These are phyloP conservation scores for Entelexis sorbosivorans DNA, from an alignment of 1,139 yeast species.

Conservation along the genomic window DNA sequence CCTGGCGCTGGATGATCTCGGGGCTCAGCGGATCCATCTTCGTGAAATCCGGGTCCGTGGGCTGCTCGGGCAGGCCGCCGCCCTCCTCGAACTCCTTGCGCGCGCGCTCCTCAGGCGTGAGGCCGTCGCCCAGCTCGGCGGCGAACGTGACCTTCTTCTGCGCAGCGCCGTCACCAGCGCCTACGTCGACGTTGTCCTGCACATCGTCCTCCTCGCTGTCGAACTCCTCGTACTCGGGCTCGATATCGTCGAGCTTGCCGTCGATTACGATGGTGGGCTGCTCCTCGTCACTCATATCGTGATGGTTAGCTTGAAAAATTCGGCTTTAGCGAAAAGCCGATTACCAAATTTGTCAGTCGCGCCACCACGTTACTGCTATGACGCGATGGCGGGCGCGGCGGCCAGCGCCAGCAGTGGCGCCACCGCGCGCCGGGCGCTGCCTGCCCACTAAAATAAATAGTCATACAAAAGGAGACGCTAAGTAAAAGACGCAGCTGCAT, in stretches of 20 bases:
- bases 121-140: constrained; percentile 43
- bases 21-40: constrained; percentile 77
- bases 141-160: constrained; percentile 73
- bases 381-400: background rate
- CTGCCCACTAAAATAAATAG: too few relatives aligned
- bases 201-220: constrained; percentile 25
- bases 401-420: background rate
- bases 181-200: constrained; percentile 41
- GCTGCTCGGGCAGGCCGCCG: constrained; percentile 96
- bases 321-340: constrained; percentile 8
- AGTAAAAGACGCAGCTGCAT: too few relatives aligned
- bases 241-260: constrained; percentile 43
- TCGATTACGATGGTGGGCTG: constrained; percentile 55
- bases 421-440: background rate
- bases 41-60: constrained; percentile 72
- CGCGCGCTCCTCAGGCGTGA: constrained; percentile 53
- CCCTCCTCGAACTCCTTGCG: constrained; percentile 90
- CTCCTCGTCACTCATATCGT: constrained; percentile 22
- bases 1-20: constrained; percentile 95
- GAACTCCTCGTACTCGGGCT: constrained; percentile 31
- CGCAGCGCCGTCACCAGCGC: constrained; percentile 25
- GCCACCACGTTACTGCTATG: constrained; percentile 4
- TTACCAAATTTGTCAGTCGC: constrained; percentile 7
- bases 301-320: constrained; percentile 14
- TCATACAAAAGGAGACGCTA: too few relatives aligned